These are phyloP conservation scores for Penicillium sp. DNA, from an alignment of 2,329 filamentous ascomycete genomes.

Conservation along the genomic window DNA sequence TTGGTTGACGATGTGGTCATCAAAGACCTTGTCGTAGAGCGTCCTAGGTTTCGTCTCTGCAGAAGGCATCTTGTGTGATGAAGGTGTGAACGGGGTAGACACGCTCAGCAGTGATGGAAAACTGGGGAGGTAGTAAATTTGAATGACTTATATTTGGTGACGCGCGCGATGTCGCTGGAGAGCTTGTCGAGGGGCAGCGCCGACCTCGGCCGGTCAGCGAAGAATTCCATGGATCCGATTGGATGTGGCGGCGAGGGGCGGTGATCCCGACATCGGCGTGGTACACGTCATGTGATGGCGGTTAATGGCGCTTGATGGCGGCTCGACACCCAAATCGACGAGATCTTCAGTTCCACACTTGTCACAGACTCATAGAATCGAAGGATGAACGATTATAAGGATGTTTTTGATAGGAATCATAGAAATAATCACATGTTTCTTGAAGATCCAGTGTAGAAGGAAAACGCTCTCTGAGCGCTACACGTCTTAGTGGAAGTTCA, in stretches of 20 bases:
- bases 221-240: slow-evolving; percentile 24
- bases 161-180: slow-evolving; percentile 32
- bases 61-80: slow-evolving; percentile 61
- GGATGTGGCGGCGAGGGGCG: slow-evolving; percentile 11
- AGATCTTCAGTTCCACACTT: no score
- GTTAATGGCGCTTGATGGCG: slow-evolving; percentile 18
- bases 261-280: slow-evolving; percentile 16
- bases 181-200: slow-evolving; percentile 28
- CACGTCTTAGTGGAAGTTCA: no score
- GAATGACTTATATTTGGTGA: slow-evolving; percentile 24
- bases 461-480: no score
- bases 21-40: slow-evolving; percentile 96
- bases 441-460: no score
- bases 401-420: no score
- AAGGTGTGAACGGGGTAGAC: slow-evolving; percentile 8
- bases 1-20: slow-evolving; percentile 90
- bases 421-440: no score
- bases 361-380: no score
- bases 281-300: slow-evolving; percentile 11
- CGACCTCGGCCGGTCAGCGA: slow-evolving; percentile 35
- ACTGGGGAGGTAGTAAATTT: slow-evolving; percentile 4
- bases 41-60: slow-evolving; percentile 68
- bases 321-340: not conserved
- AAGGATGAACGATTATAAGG: no score
- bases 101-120: slow-evolving; percentile 1